phyloP scores from a whole-genome alignment of 2,329 filamentous ascomycete species.

The Simplicillium aogashimaense region DNA sequence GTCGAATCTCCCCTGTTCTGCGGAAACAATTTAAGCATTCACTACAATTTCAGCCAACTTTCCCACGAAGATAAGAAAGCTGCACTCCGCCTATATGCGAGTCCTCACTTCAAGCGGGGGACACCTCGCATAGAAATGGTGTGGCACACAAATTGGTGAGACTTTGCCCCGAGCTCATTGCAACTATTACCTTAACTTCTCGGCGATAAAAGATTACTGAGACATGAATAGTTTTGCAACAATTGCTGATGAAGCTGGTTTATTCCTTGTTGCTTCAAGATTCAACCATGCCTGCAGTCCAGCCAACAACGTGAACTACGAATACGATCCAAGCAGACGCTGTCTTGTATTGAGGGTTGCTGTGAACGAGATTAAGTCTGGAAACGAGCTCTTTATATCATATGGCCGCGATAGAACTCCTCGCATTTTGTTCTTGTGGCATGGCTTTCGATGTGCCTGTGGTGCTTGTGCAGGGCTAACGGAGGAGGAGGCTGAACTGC shows the following conservation, averaged over 20 bases:
- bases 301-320: slow-evolving; percentile 31
- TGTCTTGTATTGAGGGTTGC: slow-evolving; percentile 31
- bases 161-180: slow-evolving; percentile 1
- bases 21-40: slow-evolving; percentile 4
- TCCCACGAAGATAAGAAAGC: slow-evolving; percentile 16
- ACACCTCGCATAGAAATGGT: slow-evolving; percentile 23
- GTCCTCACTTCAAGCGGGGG: slow-evolving; percentile 17
- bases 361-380: slow-evolving; percentile 23
- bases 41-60: slow-evolving; percentile 26
- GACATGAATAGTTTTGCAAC: slow-evolving; percentile 17
- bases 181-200: no score
- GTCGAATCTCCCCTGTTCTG: slow-evolving; percentile 32
- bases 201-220: background rate
- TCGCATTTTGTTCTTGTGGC: slow-evolving; percentile 27
- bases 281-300: slow-evolving; percentile 49
- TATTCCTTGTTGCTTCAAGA: slow-evolving; percentile 41
- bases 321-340: slow-evolving; percentile 21
- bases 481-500: background rate
- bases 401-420: slow-evolving; percentile 30
- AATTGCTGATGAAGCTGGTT: slow-evolving; percentile 16
- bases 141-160: slow-evolving; percentile 37
- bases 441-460: slow-evolving; percentile 44
- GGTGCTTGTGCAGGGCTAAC: slow-evolving; percentile 26
- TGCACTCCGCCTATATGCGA: slow-evolving; percentile 27
- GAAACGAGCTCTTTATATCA: slow-evolving; percentile 40